These are phyloP conservation scores for Chaetomium sp. DNA, from an alignment of 2,329 filamentous ascomycete species.

Conservation along the genomic window DNA sequence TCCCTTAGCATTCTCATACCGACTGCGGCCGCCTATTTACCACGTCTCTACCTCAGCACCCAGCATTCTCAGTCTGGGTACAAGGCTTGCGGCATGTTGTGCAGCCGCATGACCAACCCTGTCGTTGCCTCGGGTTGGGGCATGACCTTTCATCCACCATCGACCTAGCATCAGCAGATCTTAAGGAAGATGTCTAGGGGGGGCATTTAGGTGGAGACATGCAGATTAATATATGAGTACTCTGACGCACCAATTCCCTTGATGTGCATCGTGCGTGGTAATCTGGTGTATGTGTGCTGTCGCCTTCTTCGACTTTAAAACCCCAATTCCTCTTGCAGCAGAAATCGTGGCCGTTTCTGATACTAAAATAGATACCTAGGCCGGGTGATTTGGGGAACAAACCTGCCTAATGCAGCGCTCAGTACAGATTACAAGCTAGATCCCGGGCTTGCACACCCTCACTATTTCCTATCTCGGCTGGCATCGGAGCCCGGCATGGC, in stretches of 20 bases:
- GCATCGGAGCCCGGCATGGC: constrained; percentile 3
- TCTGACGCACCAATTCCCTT: constrained; percentile 4
- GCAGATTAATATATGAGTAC: constrained; percentile 33
- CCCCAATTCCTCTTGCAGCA: not conserved
- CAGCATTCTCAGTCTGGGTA: constrained; percentile 7
- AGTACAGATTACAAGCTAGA: too few species aligned
- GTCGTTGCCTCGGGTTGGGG: constrained; percentile 17
- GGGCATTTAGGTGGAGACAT: constrained; percentile 31
- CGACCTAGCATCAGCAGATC: constrained; percentile 26
- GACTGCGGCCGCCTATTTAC: constrained; percentile 21
- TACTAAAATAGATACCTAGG: not conserved
- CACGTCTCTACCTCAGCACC: constrained; percentile 19
- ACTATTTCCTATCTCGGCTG: constrained; percentile 12
- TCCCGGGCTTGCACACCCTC: too few species aligned
- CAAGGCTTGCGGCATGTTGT: constrained; percentile 12
- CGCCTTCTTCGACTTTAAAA: not conserved
- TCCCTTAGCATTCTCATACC: constrained; percentile 17
- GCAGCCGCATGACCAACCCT: constrained; percentile 8
- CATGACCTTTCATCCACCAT: constrained; percentile 12
- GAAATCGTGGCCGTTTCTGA: not conserved
- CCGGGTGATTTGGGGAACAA: too few species aligned
- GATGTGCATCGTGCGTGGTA: not conserved
- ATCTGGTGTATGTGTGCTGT: not conserved
- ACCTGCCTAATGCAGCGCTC: too few species aligned
- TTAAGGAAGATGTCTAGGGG: constrained; percentile 28